Evolutionary conservation across 208 protist species (phyloP), one percentile per base, ranked within the genome.

Genomic region (Trypanosoma lewisi): DNA sequence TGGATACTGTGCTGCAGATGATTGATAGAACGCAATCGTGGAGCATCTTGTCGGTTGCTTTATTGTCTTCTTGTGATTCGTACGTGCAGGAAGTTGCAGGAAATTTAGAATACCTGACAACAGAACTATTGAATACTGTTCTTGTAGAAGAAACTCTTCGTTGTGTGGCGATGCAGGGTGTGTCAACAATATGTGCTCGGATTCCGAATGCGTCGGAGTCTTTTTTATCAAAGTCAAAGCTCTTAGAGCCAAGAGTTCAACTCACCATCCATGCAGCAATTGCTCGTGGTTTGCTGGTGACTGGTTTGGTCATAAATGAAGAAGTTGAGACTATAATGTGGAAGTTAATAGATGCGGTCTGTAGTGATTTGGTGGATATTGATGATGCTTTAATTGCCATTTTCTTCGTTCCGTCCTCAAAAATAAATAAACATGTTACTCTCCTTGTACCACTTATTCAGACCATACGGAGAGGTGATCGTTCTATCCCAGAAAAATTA

Each of bases 151-250:
- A 39, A 23, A 33, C 27, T 12, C 16, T 37, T 41, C 21, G 4
- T 34, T 12, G 11, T 19, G 51, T 73, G n/a, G 19, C 42, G 19
- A 36, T 73, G 42, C 67, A 73, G 33, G 52, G 67, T 0, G 27
- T 73, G 28, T 73, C 67, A 5, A 49, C 59, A 3, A 14, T 73
- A 19, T 73, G 58, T 54, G 30, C 36, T 16, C 57, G 34, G 12
- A 42, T 44, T 12, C 67, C 67, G 17, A 50, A 41, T 55, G 33
- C 59, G 2, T 37, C 21, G 31, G 41, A 57, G 17, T 2, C 16
- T 48, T 61, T 73, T 36, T 41, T 65, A 2, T n/a, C 63, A 54
- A 44, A 14, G 33, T 51, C 51, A 30, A 48, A 37, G 45, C 21
- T 28, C 6, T 12, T 39, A 23, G 30, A 48, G 2, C 25, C 50